Evolutionary conservation across 768 basidiomycete species (phyloP).

Genomic region (Sporobolomyces phaffii): DNA sequence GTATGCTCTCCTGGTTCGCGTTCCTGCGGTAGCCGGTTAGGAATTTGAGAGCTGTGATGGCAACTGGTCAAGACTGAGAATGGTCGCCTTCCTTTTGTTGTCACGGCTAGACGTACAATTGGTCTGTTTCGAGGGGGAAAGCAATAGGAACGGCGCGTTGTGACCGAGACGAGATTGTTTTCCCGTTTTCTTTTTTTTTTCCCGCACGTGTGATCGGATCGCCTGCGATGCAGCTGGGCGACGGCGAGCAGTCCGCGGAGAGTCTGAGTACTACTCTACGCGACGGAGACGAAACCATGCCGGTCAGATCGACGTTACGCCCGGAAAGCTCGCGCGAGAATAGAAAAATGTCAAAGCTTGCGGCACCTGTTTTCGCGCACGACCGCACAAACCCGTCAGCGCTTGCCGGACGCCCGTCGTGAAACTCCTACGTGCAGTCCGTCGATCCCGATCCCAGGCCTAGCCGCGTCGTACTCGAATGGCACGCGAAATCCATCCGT

Average conservation of each 20-base stretch:
- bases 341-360: conserved; percentile 46
- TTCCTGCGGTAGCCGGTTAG: not conserved
- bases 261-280: too few species aligned
- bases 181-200: not conserved
- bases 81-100: not conserved
- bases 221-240: not conserved
- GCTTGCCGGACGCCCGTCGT: conserved; percentile 50
- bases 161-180: not conserved
- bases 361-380: conserved; percentile 42
- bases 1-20: too few species aligned
- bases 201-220: not conserved
- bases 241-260: not conserved
- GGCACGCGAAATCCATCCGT: too few species aligned
- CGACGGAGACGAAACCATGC: not conserved
- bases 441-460: too few species aligned
- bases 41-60: not conserved
- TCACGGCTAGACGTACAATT: too few species aligned
- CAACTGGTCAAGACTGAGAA: not conserved
- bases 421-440: too few species aligned
- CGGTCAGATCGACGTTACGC: too few species aligned
- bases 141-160: conserved; percentile 11
- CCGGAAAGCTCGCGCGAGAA: too few species aligned
- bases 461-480: too few species aligned
- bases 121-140: conserved; percentile 2
- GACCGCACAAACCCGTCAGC: not conserved